Conservation (phyloP, 139 green algal species). For the Parachlorella kessleri region DNA sequence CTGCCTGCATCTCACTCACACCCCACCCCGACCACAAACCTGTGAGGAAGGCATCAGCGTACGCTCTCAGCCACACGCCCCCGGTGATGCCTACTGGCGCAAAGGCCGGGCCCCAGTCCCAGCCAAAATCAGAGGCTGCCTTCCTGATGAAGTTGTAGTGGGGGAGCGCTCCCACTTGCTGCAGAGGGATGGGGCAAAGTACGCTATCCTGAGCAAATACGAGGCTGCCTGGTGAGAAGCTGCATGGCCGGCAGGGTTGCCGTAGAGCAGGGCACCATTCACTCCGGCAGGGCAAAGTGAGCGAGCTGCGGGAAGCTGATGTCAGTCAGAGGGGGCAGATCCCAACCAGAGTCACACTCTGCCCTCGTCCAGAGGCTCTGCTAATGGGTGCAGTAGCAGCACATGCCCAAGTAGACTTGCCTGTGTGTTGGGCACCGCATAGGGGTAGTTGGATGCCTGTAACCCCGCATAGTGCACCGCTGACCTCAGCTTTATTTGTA, state of each 20-base stretch:
- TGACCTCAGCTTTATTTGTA: constrained; percentile 26
- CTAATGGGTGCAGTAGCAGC: no score
- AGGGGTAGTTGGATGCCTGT: constrained; percentile 23
- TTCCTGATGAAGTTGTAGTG: constrained; percentile 82
- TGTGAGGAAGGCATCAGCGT: constrained; percentile 19
- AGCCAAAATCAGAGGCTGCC: constrained; percentile 76
- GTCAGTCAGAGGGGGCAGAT: no score
- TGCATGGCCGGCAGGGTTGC: no score
- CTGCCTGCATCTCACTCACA: no score
- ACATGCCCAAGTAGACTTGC: no score
- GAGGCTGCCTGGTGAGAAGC: no score
- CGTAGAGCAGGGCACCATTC: no score
- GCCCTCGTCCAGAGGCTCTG: no score
- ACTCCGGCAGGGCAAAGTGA: no score
- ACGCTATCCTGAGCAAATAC: no score
- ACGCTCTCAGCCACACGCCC: constrained; percentile 44
- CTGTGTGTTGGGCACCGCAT: constrained; percentile 30
- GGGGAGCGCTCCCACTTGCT: constrained; percentile 21
- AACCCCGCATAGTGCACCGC: constrained; percentile 1
- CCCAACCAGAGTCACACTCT: no score
- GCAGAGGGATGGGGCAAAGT: not conserved
- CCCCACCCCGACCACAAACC: constrained; percentile 18
- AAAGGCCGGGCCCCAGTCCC: constrained; percentile 85
- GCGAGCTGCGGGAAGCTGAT: no score
- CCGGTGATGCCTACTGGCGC: constrained; percentile 66